Base-by-base conservation (phyloP, 257 asterid genomes). In the Penstemon eatonii region DNA sequence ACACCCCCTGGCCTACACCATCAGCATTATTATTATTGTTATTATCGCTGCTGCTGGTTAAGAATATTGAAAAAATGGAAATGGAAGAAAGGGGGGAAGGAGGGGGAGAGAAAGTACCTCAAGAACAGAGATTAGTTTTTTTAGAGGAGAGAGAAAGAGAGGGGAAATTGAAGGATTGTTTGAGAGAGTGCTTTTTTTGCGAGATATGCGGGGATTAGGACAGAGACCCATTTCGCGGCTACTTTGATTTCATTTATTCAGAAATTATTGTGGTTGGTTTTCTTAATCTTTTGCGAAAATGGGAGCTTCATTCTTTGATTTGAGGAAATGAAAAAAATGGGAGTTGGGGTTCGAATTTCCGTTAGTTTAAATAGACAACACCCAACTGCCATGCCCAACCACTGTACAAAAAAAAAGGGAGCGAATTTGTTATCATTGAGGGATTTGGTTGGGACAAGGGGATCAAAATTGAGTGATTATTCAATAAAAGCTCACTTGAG, bases 1-100 rank as follows among this genome's bases (percentile, higher is more conserved):
- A 73, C 67, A 54, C 84, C 83, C 73, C 68, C 80, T n/a, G n/a
- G n/a, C 39, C 63, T 70, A 66, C 81, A 71, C 58, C 75, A 78
- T 63, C 47, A 69, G 40, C 78, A 45, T 84, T 78, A 65, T 74
- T 63, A 25, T 25, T 25, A 25, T 25, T 25, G 2, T 25, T 25
- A 25, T 25, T 25, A 25, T 25, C 33, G 33, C 33, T 25, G 42
- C 55, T 38, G 45, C 61, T 65, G 53, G 33, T 50, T 41, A n/a
- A 46, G 60, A 63, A 43, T 46, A 15, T 40, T 71, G 69, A 58
- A 60, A 56, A 12, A 56, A 73, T 71, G 69, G 56, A 60, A 69
- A 63, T 72, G 11, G 73, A 71, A 67, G 47, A 19, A 56, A 56
- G 50, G 33, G 33, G 33, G 33, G 2, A 2, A 25, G 33, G 50